Conservation (phyloP, 352 stramenopile species). For the Phytopythium aichiense region DNA sequence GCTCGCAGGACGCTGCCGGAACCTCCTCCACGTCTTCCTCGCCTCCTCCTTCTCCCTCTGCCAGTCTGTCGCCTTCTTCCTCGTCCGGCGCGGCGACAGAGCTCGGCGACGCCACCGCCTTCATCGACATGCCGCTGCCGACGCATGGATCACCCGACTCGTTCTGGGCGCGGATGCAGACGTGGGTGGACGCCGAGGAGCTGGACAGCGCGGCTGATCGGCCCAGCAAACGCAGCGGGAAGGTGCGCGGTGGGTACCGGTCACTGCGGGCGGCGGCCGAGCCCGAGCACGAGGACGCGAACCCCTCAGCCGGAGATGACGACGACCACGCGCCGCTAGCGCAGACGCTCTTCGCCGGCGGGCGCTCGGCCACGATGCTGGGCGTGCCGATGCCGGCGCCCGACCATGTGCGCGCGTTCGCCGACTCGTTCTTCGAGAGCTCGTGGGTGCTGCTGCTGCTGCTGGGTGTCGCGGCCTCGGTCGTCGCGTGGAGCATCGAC, state of each 20-base stretch:
- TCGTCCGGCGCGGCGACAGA: background rate
- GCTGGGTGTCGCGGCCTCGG: slow-evolving; percentile 44
- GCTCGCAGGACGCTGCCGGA: background rate
- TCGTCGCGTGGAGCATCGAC: slow-evolving; percentile 68
- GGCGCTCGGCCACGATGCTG: background rate
- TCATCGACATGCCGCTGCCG: background rate
- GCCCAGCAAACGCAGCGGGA: slow-evolving; percentile 8
- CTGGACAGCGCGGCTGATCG: background rate
- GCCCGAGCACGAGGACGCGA: slow-evolving; percentile 18
- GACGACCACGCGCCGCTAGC: background rate
- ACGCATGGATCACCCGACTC: background rate
- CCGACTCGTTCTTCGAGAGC: slow-evolving; percentile 55
- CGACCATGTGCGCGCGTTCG: slow-evolving; percentile 42
- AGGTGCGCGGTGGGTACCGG: background rate
- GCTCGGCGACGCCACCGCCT: background rate
- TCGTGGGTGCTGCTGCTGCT: slow-evolving; percentile 75
- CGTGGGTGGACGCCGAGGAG: slow-evolving; percentile 1
- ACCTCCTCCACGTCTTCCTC: background rate
- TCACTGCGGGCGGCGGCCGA: slow-evolving; percentile 25
- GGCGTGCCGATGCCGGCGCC: slow-evolving; percentile 26
- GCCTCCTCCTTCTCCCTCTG: background rate
- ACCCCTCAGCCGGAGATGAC: background rate
- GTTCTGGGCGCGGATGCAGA: background rate
- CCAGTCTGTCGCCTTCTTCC: background rate
- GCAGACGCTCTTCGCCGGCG: background rate